Conservation (phyloP, 768 basidiomycete species). For the Amanita phalloides region DNA sequence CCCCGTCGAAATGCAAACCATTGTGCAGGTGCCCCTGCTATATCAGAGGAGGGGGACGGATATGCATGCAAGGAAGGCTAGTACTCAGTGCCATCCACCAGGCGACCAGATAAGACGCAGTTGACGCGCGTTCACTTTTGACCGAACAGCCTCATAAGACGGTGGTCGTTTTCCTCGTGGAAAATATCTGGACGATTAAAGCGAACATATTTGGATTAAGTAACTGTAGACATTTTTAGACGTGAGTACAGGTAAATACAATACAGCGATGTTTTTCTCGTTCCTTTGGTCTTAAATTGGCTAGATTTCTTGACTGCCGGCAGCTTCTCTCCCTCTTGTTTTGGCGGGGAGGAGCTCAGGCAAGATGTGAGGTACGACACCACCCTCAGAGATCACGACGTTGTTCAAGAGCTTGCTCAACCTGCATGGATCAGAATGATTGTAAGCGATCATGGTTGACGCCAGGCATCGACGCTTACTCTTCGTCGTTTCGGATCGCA, state of each 20-base stretch:
- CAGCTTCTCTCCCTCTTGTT: constrained; percentile 19
- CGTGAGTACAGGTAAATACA: neutral
- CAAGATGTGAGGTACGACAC: constrained; percentile 41
- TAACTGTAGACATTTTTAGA: neutral
- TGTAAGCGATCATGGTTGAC: neutral
- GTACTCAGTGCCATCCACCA: no score
- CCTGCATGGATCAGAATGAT: constrained; percentile 17
- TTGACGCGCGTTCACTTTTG: no score
- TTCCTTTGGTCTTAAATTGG: no score
- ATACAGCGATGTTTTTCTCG: neutral
- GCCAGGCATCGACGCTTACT: constrained; percentile 22
- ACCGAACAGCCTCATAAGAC: no score
- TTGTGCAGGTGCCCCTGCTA: no score
- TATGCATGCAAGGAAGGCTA: no score
- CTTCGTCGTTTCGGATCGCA: constrained; percentile 75
- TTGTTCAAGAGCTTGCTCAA: constrained; percentile 74
- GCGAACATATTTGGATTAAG: no score
- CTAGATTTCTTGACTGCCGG: constrained; percentile 14
- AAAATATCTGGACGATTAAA: no score
- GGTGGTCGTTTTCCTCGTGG: no score
- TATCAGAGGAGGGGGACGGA: no score
- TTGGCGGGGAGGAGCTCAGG: constrained; percentile 31
- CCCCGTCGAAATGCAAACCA: no score
- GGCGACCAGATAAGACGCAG: no score
- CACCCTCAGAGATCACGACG: constrained; percentile 87